phyloP scores from a whole-genome alignment of 176 grass and related monocot species.

The Avena eriantha region DNA sequence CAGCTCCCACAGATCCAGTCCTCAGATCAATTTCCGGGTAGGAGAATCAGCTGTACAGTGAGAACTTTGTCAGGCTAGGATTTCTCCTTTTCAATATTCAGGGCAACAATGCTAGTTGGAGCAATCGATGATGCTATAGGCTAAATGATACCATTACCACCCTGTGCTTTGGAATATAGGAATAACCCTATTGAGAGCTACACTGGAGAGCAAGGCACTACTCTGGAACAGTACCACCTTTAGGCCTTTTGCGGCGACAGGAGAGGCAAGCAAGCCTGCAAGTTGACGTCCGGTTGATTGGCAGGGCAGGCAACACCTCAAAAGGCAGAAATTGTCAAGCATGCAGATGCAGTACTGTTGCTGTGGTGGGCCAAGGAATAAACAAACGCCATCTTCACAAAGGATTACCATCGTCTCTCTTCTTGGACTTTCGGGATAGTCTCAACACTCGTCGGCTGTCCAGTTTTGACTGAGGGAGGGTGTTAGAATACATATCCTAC shows the following conservation, averaged over 20 bases:
- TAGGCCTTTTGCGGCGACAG: background rate
- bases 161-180: background rate
- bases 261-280: conserved; percentile 30
- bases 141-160: background rate
- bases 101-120: background rate
- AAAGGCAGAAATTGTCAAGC: conserved; percentile 49
- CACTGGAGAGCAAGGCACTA: background rate
- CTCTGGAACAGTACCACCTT: conserved; percentile 6
- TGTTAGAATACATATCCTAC: too few relatives aligned
- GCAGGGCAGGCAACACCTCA: conserved; percentile 34
- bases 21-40: too few relatives aligned
- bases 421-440: too few relatives aligned
- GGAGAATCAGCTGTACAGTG: too few relatives aligned
- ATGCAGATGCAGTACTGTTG: conserved; percentile 7
- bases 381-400: too few relatives aligned
- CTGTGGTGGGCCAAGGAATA: conserved; percentile 33
- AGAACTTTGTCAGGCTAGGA: too few relatives aligned
- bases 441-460: too few relatives aligned
- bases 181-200: conserved; percentile 26
- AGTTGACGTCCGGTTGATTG: conserved; percentile 43
- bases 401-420: too few relatives aligned
- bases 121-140: too few relatives aligned
- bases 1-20: too few relatives aligned
- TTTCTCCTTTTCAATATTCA: too few relatives aligned
- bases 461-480: too few relatives aligned